These are phyloP conservation scores for Hyphopichia pseudoburtonii DNA, from an alignment of 1,139 yeast genomes.

Conservation along the genomic window DNA sequence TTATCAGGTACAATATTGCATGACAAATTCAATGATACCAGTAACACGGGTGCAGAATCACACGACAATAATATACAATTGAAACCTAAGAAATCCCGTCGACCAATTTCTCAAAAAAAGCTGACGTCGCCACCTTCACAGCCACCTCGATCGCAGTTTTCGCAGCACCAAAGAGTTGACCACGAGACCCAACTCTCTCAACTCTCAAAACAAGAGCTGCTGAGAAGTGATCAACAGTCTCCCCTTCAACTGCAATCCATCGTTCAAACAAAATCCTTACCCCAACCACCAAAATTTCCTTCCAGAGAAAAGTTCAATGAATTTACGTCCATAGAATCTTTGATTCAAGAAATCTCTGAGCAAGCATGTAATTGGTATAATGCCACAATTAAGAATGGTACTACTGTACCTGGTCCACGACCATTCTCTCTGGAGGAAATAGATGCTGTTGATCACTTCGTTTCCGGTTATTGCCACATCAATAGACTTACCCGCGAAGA, in stretches of 20 bases:
- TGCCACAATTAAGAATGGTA: constrained; percentile 6
- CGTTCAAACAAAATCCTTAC: too few relatives aligned
- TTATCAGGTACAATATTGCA: constrained; percentile 12
- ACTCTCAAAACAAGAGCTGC: too few relatives aligned
- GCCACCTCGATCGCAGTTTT: too few relatives aligned
- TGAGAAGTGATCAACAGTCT: too few relatives aligned
- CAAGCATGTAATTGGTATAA: constrained; percentile 39
- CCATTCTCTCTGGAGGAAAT: constrained; percentile 65
- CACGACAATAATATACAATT: constrained; percentile 4
- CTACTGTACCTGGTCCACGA: constrained; percentile 36
- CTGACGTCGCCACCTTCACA: too few relatives aligned
- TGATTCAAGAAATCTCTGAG: constrained; percentile 37
- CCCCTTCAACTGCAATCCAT: too few relatives aligned
- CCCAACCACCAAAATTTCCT: too few relatives aligned
- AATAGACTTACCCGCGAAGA: constrained; percentile 63
- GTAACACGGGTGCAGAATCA: background rate
- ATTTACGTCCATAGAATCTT: constrained; percentile 30
- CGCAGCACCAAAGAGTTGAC: too few relatives aligned
- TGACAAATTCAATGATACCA: too few relatives aligned
- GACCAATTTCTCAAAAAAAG: too few relatives aligned
- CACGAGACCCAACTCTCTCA: too few relatives aligned
- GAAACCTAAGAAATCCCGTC: too few relatives aligned
- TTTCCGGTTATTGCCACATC: constrained; percentile 63
- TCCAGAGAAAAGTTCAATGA: constrained; percentile 25
- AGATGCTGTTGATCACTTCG: constrained; percentile 68